Conservation (phyloP, 148 eudicot species). For the Rhododendron vialii region DNA sequence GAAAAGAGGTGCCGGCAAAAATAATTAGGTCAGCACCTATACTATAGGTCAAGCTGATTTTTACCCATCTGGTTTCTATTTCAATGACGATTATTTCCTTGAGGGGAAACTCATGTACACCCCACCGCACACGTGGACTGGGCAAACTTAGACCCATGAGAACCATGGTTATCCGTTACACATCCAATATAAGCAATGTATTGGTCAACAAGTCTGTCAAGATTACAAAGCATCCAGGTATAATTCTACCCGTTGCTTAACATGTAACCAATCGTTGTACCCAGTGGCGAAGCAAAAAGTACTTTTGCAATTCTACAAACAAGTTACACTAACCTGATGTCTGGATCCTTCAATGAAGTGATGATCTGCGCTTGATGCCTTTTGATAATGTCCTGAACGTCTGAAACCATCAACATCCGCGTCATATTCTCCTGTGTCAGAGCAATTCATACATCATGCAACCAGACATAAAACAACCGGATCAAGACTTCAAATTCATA, state of each 20-base stretch:
- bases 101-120: background rate
- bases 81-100: background rate
- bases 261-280: background rate
- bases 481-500: constrained; percentile 2
- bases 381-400: constrained; percentile 91
- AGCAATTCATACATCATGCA: constrained; percentile 11
- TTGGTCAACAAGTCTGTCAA: background rate
- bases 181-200: background rate
- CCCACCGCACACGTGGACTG: background rate
- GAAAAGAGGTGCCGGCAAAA: background rate
- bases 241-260: background rate
- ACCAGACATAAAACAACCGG: background rate
- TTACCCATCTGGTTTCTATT: background rate
- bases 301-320: background rate
- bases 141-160: background rate
- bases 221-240: background rate
- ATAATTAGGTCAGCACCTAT: background rate
- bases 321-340: constrained; percentile 61
- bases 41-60: background rate
- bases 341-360: constrained; percentile 96
- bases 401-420: constrained; percentile 98
- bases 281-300: background rate
- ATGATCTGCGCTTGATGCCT: constrained; percentile 98
- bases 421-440: constrained; percentile 94
- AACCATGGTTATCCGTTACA: background rate